Base-by-base conservation (phyloP, 2,329 filamentous ascomycete species). In the Hymenoscyphus salicellus region DNA sequence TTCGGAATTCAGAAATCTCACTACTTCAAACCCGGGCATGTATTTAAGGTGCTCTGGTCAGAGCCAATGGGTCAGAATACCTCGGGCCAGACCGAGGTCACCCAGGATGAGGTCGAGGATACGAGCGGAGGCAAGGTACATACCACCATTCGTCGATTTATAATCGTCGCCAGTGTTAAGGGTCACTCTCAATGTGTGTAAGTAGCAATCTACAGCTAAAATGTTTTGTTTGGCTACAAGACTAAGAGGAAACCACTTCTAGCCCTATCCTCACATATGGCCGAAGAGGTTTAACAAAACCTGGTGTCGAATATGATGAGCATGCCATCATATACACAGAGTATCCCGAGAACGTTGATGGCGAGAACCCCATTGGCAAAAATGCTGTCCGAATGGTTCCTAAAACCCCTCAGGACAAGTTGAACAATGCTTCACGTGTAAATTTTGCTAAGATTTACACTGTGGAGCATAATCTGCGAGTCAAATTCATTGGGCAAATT, bases 361-460 rank as follows among this genome's bases (percentile, higher is more conserved):
- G 60, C 14, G 67, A 68, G 5, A 63, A 11, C 16, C 4, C 20
- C 1, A 60, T 67, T 10, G 30, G 0, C 5, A 69, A 68, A 60
- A 33, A 26, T 3, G 1, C 3, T 2, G 61, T 73, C 20, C 30
- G 26, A 8, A 59, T 73, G 30, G 23, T 56, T 1, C 17, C 63
- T 1, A 32, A 60, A 0, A 26, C 10, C 4, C 14, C 17, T 0
- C 38, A 62, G 4, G 36, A 73, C 11, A 55, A 60, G 14, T 57
- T 74, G 0, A 63, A 68, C 10, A 0, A 2, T 1, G 46, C 52
- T 4, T 71, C 69, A 28, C 61, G 68, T 0, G n/a, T 73, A 2
- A 73, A 73, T 36, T 73, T 70, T 43, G 68, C 68, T 1, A 73
- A 73, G 28, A 59, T 71, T n/a, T 71, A 73, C 36, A 73, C 71